A percentile compares a stretch with the other conserved stretches of the same genome.
Conservation (phyloP, 73 alveolate species). For the Paramecium tetraurelia region DNA sequence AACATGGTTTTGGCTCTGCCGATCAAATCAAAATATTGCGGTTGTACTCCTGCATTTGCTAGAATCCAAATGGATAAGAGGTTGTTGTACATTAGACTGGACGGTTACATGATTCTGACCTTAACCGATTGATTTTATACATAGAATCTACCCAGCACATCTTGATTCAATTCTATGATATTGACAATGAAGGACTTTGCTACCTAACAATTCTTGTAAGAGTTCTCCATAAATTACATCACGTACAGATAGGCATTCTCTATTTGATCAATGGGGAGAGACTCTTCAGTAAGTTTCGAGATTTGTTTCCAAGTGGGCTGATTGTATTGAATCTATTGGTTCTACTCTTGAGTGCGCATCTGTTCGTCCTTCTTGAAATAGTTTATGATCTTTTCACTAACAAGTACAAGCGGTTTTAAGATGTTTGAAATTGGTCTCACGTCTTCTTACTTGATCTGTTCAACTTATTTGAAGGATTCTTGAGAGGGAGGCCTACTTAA, state of each 20-base stretch:
- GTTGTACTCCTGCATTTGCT: neutral
- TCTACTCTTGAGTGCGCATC: neutral
- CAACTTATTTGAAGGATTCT: neutral
- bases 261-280: neutral
- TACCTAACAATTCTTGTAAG: slow-evolving; percentile 20
- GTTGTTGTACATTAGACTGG: neutral
- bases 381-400: neutral
- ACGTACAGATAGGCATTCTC: neutral
- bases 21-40: neutral
- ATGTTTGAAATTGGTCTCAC: neutral
- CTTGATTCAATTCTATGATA: slow-evolving; percentile 14
- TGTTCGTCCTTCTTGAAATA: neutral
- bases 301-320: neutral
- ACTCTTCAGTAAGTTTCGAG: neutral
- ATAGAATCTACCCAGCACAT: neutral
- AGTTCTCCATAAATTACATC: neutral
- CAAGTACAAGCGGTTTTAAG: slow-evolving; percentile 1
- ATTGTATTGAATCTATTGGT: neutral
- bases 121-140: neutral
- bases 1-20: neutral
- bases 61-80: neutral
- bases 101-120: slow-evolving; percentile 29
- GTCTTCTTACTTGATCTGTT: neutral
- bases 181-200: slow-evolving; percentile 36
- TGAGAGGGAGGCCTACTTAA: slow-evolving; percentile 2